Conservation (phyloP, 768 basidiomycete species). For the Lyophyllum shimeji region DNA sequence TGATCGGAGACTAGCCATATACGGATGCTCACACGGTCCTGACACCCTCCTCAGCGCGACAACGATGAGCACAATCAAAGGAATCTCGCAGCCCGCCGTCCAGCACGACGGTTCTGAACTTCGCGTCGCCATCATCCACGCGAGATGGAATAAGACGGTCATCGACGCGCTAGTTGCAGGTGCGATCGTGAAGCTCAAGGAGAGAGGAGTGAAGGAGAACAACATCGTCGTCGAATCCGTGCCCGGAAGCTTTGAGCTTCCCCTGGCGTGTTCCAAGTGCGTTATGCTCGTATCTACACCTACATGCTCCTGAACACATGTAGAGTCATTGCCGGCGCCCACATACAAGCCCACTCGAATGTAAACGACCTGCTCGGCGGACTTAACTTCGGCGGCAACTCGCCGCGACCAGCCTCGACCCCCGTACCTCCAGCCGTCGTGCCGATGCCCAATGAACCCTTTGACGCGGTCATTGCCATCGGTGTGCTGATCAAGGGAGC, state of each 20-base stretch:
- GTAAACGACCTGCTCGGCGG: constrained; percentile 81
- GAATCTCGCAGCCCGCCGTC: constrained; percentile 57
- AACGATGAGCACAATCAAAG: constrained; percentile 73
- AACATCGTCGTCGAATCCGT: constrained; percentile 93
- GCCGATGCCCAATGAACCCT: constrained; percentile 58
- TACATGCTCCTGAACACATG: constrained; percentile 10
- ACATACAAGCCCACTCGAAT: constrained; percentile 73
- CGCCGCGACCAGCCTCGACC: constrained; percentile 49
- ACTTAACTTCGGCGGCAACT: constrained; percentile 41
- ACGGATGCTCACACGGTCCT: constrained; percentile 12
- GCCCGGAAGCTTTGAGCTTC: constrained; percentile 94
- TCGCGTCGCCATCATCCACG: constrained; percentile 91
- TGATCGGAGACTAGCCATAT: constrained; percentile 1
- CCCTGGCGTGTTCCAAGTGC: constrained; percentile 83
- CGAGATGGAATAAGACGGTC: constrained; percentile 90
- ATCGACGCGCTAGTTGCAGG: constrained; percentile 86
- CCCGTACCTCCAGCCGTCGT: constrained; percentile 41
- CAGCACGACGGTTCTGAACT: constrained; percentile 78
- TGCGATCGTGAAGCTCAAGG: constrained; percentile 75
- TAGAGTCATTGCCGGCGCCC: constrained; percentile 89
- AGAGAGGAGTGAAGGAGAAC: constrained; percentile 81
- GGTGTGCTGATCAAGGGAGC: constrained; percentile 97
- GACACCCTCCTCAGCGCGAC: constrained; percentile 14
- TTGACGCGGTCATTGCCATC: constrained; percentile 95
- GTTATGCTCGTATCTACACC: constrained; percentile 21